Percentiles rank a stretch among this genome's conserved stretches.
Evolutionary conservation across 257 asterid genomes (phyloP).

Genomic region (Jaltomata sinuosa): DNA sequence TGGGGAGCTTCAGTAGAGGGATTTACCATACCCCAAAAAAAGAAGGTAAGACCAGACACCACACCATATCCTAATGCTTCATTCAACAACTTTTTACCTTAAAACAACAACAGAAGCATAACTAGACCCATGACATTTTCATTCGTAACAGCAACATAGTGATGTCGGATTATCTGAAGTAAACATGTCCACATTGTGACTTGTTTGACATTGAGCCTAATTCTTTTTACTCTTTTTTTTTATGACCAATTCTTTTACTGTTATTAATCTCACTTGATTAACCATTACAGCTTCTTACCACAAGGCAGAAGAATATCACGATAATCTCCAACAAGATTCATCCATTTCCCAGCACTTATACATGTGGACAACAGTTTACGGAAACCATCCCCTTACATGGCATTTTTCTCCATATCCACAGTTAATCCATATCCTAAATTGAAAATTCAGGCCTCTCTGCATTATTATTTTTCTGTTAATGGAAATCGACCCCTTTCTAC

Average conservation of each 20-base stretch:
- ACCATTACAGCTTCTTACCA: not conserved
- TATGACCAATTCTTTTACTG: too few species aligned
- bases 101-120: not conserved
- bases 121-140: not conserved
- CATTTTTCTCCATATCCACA: not conserved
- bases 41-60: not conserved
- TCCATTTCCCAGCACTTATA: not conserved
- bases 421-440: not conserved
- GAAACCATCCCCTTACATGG: not conserved
- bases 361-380: not conserved
- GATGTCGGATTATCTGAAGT: not conserved
- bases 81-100: not conserved
- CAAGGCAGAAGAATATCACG: not conserved
- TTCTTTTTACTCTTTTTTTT: not conserved
- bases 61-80: not conserved
- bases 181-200: not conserved
- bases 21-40: not conserved
- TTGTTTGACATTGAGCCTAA: not conserved
- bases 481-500: not conserved
- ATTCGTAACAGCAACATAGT: not conserved
- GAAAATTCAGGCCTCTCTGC: not conserved
- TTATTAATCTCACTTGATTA: not conserved
- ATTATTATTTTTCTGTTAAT: not conserved
- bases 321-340: not conserved
- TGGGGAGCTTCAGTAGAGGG: not conserved